Evolutionary conservation across 805 yeast genomes (phyloP).

Genomic region (Yarrowia sp.): DNA sequence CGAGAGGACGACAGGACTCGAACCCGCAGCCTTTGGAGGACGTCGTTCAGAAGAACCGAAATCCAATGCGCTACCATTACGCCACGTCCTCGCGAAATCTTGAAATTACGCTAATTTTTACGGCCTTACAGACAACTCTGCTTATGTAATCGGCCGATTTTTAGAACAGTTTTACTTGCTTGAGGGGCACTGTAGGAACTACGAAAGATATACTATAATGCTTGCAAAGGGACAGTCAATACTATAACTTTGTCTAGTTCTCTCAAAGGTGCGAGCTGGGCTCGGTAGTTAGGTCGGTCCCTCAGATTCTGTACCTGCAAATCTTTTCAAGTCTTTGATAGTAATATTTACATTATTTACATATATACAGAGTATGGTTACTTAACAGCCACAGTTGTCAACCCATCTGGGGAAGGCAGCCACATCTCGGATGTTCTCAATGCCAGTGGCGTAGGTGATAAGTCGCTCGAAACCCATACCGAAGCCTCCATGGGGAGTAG

Average conservation of each 20-base stretch:
- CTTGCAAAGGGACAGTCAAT: no score
- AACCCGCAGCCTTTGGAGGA: slow-evolving; percentile 26
- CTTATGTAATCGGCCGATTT: not conserved
- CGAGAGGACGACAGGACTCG: slow-evolving; percentile 25
- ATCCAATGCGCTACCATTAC: slow-evolving; percentile 26
- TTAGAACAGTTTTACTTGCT: no score
- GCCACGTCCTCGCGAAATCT: slow-evolving; percentile 6
- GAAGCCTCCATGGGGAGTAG: slow-evolving; percentile 94
- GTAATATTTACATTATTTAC: slow-evolving; percentile 14
- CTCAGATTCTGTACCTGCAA: no score
- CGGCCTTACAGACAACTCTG: no score
- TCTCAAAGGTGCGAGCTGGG: no score
- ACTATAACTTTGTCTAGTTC: no score
- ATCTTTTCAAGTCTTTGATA: no score
- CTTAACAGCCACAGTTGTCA: slow-evolving; percentile 48
- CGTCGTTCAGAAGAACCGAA: slow-evolving; percentile 25
- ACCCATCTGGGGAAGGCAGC: slow-evolving; percentile 83
- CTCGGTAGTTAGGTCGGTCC: no score
- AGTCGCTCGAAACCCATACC: slow-evolving; percentile 94
- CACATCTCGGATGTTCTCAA: slow-evolving; percentile 81
- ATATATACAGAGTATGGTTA: not conserved
- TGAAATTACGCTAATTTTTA: not conserved
- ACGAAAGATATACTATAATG: no score
- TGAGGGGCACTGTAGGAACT: no score
- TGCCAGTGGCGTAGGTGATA: slow-evolving; percentile 65